Base-by-base conservation (phyloP, 805 yeast genomes). In the Tetrapisispora taiwanensis region DNA sequence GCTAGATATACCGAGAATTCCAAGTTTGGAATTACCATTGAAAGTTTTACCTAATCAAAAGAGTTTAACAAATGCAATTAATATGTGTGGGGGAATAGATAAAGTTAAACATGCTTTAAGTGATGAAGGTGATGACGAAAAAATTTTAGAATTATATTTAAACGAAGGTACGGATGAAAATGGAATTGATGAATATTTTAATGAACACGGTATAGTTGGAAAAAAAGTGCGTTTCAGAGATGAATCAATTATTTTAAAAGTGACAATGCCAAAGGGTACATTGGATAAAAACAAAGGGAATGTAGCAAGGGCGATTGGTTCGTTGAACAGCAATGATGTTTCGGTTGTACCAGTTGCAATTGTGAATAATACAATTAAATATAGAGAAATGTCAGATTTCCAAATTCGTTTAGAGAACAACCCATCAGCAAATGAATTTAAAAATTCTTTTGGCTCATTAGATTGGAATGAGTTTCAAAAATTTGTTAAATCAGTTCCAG, bases 321-420 rank as follows among this genome's bases (percentile, higher is more conserved):
- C 66, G 4, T 38, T 67, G 24, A 55, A 72, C 43, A 58, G 64
- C n/a, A 54, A 62, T 12, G 52, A 65, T 4, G 69, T 73, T 41
- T 63, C 63, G 20, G 71, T 75, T 2, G 69, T 70, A 37, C 90
- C 95, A 0, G 72, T 75, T 4, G 88, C 81, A 0, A 73, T 86
- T 17, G 69, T 87, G 17, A 77, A 78, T 52, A 73, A 77, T 46
- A 81, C 81, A 15, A 81, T 79, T 55, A 74, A 83, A 49, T 90
- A 90, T 60, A 74, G 95, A 52, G 86, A 84, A 50, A 76, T 88
- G 72, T 80, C 90, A 0, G 97, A 89, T 63, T 90, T 87, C 60
- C 97, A 92, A 60, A 74, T 76, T 50, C 67, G 75, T 28, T 75
- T 87, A 12, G 73, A 72, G 41, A 72, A 75, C 52, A 80, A 82